These are phyloP conservation scores for Chytriomyces confervae DNA, from an alignment of 192 early-diverging fungal species.

Conservation along the genomic window DNA sequence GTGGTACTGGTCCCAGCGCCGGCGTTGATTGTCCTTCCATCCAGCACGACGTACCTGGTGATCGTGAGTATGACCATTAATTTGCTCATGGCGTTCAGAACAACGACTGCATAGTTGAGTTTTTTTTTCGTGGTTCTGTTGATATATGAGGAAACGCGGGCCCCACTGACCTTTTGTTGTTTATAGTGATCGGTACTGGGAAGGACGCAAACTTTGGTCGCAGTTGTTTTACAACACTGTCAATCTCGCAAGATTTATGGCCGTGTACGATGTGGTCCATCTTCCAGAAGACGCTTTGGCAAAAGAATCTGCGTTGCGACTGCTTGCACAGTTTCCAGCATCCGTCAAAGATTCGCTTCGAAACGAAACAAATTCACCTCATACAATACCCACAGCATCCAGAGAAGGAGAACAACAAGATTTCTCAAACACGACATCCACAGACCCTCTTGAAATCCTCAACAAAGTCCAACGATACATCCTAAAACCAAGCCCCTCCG, in stretches of 20 bases:
- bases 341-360: conserved; percentile 84
- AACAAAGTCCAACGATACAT: conserved; percentile 35
- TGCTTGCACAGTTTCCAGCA: conserved; percentile 76
- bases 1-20: too few species aligned
- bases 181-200: conserved; percentile 60
- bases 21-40: too few species aligned
- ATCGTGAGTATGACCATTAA: conserved; percentile 4
- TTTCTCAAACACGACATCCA: not conserved
- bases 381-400: not conserved
- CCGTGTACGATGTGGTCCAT: not conserved
- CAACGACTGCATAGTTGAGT: conserved; percentile 67
- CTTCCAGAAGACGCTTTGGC: conserved; percentile 53
- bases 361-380: not conserved
- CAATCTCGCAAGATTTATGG: conserved; percentile 72
- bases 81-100: conserved; percentile 81
- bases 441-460: conserved; percentile 14
- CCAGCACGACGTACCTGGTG: not conserved
- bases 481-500: conserved; percentile 49
- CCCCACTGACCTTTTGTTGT: not conserved
- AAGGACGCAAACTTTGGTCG: conserved; percentile 84
- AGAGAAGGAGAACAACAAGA: conserved; percentile 43
- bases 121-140: not conserved
- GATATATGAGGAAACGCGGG: not conserved
- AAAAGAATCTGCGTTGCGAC: conserved; percentile 58
- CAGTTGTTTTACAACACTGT: conserved; percentile 71